Evolutionary conservation across 306 rosid genomes (phyloP), one percentile per base, ranked within the genome.

Genomic region (Abrus pulchellus): DNA sequence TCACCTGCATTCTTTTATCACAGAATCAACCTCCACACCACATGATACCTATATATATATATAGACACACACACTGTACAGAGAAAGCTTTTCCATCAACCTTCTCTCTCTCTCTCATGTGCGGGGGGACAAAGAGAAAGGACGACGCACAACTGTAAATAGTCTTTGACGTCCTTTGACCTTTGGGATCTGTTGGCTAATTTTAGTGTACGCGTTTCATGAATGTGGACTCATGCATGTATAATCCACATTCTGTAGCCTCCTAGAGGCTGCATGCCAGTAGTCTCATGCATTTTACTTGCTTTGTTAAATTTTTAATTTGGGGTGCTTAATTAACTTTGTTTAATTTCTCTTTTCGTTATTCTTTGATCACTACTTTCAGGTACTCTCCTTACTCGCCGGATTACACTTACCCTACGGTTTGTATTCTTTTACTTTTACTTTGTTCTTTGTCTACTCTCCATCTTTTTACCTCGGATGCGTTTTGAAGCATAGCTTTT

Each of bases 351-450:
- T 44, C 54, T 47, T 52, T 50, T 34, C 57, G 7, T 64, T 48
- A 6, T 69, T 66, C 14, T 38, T 54, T 83, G 29, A 33, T 68
- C 55, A 32, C 45, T 77, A 30, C 82, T 87, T 88, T 89, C 90
- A 95, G 99, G 96, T 95, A 95, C 86, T 93, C 99, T 85, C 80
- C 97, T 30, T 95, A 95, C 89, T 95, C 99, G 73, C 94, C 95
- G 12, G 99, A 95, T 80, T 95, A 93, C 83, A 85, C 90, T 71
- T 95, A 95, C 77, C 97, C 97, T 41, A 87, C 95, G 99, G 99
- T 94, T 81, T 83, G 94, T 90, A 80, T 83, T 4, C 81, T 57
- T 69, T 72, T 69, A 54, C 73, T 56, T 49, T 84, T 74, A 27
- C 56, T 57, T 55, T 85, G 70, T 55, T 78, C n/a, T 41, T 63